phyloP scores from a whole-genome alignment of 2,329 filamentous ascomycete species.

The Graphilbum sp. region DNA sequence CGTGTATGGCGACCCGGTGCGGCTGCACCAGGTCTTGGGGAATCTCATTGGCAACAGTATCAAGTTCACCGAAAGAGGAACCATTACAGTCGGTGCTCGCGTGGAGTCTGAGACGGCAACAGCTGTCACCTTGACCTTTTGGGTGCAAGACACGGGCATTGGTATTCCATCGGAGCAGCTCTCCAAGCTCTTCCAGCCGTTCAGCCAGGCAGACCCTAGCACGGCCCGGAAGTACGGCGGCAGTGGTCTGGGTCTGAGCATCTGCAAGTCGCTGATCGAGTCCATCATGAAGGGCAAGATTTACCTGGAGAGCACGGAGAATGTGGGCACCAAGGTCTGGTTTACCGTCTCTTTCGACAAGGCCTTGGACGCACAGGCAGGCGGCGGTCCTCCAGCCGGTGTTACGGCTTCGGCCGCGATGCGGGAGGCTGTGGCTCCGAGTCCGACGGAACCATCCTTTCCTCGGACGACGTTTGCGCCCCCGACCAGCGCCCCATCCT shows the following conservation, averaged over 20 bases:
- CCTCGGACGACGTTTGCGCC: slow-evolving; percentile 26
- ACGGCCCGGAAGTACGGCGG: slow-evolving; percentile 85
- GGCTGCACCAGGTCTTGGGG: slow-evolving; percentile 52
- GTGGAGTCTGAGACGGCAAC: slow-evolving; percentile 56
- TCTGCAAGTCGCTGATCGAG: slow-evolving; percentile 88
- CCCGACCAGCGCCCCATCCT: too few species aligned
- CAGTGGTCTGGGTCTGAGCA: slow-evolving; percentile 78
- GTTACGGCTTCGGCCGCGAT: slow-evolving; percentile 3
- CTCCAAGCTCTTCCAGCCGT: slow-evolving; percentile 77
- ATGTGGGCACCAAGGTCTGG: slow-evolving; percentile 52
- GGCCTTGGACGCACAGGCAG: slow-evolving; percentile 22
- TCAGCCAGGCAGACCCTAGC: slow-evolving; percentile 82
- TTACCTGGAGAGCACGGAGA: slow-evolving; percentile 60
- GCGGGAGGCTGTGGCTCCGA: not conserved
- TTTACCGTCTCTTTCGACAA: slow-evolving; percentile 82
- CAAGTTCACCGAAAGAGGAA: slow-evolving; percentile 81
- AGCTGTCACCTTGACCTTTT: slow-evolving; percentile 62
- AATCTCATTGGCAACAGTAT: slow-evolving; percentile 87
- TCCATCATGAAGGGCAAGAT: slow-evolving; percentile 82
- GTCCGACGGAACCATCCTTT: slow-evolving; percentile 12
- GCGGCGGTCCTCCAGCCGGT: not conserved
- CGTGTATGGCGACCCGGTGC: slow-evolving; percentile 49
- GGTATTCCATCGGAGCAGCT: slow-evolving; percentile 73
- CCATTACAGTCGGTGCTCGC: slow-evolving; percentile 66
- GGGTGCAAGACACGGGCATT: slow-evolving; percentile 80